Base-by-base conservation (phyloP, 176 grass and related monocot genomes). In the Rhynchospora tenuis region DNA sequence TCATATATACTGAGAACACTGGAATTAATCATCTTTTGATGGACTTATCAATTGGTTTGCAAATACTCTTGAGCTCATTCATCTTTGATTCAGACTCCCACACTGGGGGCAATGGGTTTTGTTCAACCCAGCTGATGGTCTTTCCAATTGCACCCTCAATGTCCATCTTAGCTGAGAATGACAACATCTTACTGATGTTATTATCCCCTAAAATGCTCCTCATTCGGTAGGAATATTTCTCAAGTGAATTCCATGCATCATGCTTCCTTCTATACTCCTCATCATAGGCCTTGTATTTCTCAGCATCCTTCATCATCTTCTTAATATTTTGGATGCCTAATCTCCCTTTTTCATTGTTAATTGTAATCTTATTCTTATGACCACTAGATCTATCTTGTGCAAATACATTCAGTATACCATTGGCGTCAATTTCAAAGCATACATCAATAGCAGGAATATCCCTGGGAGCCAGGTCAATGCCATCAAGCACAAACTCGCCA, bases 401-500 rank as follows among this genome's bases (percentile, higher is more conserved):
- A 0, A 12, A 85, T 3, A 88, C 87, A 57, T 73, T 85, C 24
- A 87, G 45, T 51, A 84, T 64, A 1, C 81, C 81, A 14, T 78
- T 54, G 4, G 46, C 81, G 9, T 88, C 82, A 26, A 85, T 68
- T 22, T 61, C 80, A 14, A 84, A 85, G 63, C 73, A 47, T 43
- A 88, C 72, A 6, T 65, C 29, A 19, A 88, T 23, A 4, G 47
- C 46, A 2, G 20, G 62, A 29, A 73, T 66, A 31, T 26, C 27
- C 70, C 45, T 24, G 7, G 54, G 79, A 20, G 23, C 48, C 5
- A 26, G 42, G 8, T 56, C 5, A 23, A 65, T 56, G 7, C 27
- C 75, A 0, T 20, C 8, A 17, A 89, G 87, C 23, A 20, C 33
- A 23, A 85, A 79, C 38, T 89, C 51, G 9, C 83, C 55, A 8